phyloP scores from a whole-genome alignment of 163 green algal species.

The Scenedesmus sp. region DNA sequence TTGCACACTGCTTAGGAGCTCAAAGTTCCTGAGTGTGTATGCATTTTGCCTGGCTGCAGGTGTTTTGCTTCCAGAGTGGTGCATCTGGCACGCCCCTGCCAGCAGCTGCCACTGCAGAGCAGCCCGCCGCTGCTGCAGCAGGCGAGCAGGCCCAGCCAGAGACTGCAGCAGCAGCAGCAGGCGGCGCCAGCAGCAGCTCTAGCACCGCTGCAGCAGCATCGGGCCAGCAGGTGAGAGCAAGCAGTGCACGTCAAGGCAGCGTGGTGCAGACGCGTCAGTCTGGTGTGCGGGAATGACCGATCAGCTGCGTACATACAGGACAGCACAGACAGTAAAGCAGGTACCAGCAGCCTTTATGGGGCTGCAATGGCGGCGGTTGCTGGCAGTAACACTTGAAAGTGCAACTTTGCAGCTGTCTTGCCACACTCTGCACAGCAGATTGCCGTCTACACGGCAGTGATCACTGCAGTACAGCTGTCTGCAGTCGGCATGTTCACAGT shows the following conservation, averaged over 20 bases:
- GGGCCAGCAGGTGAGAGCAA: too few relatives aligned
- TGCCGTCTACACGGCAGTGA: too few relatives aligned
- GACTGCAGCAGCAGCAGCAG: neutral
- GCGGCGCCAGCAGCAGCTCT: neutral
- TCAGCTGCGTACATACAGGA: too few relatives aligned
- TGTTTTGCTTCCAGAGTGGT: constrained; percentile 74
- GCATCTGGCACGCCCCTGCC: neutral
- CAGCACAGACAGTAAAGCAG: too few relatives aligned
- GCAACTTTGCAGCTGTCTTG: neutral
- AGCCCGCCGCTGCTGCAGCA: neutral
- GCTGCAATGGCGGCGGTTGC: too few relatives aligned
- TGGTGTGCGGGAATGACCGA: too few relatives aligned
- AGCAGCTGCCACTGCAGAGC: neutral
- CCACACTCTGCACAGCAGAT: too few relatives aligned
- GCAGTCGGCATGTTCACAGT: too few relatives aligned
- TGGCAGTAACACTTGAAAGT: neutral
- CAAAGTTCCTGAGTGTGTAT: neutral
- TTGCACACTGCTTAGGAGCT: neutral
- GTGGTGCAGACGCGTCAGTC: neutral
- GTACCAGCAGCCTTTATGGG: too few relatives aligned
- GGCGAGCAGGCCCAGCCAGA: neutral
- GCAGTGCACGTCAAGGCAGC: neutral
- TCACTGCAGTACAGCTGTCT: too few relatives aligned
- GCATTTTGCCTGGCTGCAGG: constrained; percentile 24
- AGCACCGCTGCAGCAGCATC: neutral